Base-by-base conservation (phyloP, 306 rosid genomes). In the Clitoria ternatea region DNA sequence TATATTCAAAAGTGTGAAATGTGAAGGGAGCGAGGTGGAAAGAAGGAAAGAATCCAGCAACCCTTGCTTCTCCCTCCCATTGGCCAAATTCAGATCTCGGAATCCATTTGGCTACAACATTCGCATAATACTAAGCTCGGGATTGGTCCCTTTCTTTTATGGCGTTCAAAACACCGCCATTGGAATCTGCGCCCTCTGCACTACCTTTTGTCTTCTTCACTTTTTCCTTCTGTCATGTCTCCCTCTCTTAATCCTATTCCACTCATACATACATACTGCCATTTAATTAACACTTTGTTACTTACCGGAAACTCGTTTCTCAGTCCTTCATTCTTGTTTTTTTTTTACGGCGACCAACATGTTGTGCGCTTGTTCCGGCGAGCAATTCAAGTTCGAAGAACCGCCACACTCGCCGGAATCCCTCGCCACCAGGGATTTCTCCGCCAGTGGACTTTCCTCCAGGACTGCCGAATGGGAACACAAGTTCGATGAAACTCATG, bases 331-430 rank as follows among this genome's bases (percentile, higher is more conserved):
- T n/a, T n/a, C n/a, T n/a, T n/a, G n/a, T n/a, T n/a, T n/a, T n/a
- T n/a, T n/a, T n/a, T n/a, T n/a, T n/a, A 62, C 35, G 48, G 63
- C 63, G 76, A 78, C 43, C 36, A 80, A 40, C 29, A 90, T 91
- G 97, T 69, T 91, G 91, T 91, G 96, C 45, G 90, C 97, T 62
- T 91, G 97, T 80, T 91, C 97, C 35, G 97, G 96, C 22, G 93
- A 89, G 83, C 96, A 91, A 68, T 85, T 89, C 81, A 91, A 89
- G 75, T 85, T 89, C 4, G 97, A 91, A 65, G 97, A 91, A 81
- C 88, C 86, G 36, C 92, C 96, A 0, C 89, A 83, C 47, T 91
- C 96, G 53, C 91, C 97, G 76, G 97, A 91, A 54, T 91, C 97
- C 12, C 90, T 91, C 1, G 97, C 97, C 14, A 87, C 96, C 2